phyloP scores from a whole-genome alignment of 164 flowering plant genomes.

The Vitis labrusca region DNA sequence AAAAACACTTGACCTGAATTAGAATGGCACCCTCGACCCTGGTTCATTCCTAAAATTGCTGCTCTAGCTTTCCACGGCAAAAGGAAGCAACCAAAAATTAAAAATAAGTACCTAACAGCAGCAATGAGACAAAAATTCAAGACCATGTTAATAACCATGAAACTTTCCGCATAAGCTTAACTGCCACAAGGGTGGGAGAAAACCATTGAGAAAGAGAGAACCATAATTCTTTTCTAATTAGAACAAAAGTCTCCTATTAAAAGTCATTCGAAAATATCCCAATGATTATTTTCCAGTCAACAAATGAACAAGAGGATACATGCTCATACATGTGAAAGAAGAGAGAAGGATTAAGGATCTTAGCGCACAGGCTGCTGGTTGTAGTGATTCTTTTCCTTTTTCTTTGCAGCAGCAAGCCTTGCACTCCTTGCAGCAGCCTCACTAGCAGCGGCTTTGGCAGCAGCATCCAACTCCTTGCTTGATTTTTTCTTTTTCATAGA shows the following conservation, averaged over 20 bases:
- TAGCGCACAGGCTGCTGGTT: conserved; percentile 59
- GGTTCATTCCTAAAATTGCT: not conserved
- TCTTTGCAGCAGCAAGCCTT: conserved; percentile 94
- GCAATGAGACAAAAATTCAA: not conserved
- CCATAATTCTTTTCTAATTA: conserved; percentile 12
- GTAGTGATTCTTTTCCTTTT: conserved; percentile 87
- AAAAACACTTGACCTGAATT: not conserved
- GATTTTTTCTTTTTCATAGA: conserved; percentile 86
- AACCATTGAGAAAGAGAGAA: conserved; percentile 2
- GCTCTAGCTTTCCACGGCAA: not conserved
- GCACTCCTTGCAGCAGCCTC: conserved; percentile 88
- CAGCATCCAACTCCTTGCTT: conserved; percentile 81
- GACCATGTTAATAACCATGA: not conserved
- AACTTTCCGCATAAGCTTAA: conserved; percentile 5
- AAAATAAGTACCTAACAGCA: not conserved
- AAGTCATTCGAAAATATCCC: conserved; percentile 20
- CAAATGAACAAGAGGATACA: conserved; percentile 29
- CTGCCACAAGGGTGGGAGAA: conserved; percentile 1
- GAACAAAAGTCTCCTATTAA: conserved; percentile 13
- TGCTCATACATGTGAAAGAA: conserved; percentile 15
- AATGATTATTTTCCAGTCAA: conserved; percentile 36
- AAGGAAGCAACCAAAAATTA: not conserved
- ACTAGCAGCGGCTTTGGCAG: conserved; percentile 82
- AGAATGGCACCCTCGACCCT: not conserved
- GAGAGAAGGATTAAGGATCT: conserved; percentile 5